Conservation (phyloP, 257 asterid species). For the Forsythia viridissima region DNA sequence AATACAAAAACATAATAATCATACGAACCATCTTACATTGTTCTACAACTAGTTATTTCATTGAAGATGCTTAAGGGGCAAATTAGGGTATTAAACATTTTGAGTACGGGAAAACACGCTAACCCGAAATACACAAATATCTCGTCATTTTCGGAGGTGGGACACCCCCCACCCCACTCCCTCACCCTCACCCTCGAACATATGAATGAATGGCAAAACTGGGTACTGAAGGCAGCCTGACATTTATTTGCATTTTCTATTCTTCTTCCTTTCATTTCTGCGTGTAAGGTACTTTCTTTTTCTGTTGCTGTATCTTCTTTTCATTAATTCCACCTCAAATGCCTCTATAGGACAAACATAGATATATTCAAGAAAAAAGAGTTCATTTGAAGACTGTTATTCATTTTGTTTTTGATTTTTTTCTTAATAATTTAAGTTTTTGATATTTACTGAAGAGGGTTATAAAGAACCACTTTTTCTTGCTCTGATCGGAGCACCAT, state of each 20-base stretch:
- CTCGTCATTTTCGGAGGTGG: background rate
- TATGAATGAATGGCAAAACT: background rate
- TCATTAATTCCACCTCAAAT: background rate
- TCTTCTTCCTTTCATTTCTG: background rate
- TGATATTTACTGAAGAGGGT: background rate
- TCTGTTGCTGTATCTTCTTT: background rate
- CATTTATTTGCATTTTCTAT: background rate
- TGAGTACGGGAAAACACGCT: background rate
- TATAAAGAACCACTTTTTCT: background rate
- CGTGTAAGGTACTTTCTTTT: background rate
- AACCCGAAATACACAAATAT: background rate
- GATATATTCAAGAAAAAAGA: background rate
- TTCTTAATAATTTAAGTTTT: background rate
- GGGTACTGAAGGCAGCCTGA: background rate
- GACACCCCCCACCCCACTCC: background rate
- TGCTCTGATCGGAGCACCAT: background rate
- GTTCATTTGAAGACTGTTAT: background rate
- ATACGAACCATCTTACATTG: too few relatives aligned
- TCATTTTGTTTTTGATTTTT: too few relatives aligned
- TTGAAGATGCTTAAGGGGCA: too few relatives aligned
- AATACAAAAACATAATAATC: too few relatives aligned
- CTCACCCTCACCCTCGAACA: background rate
- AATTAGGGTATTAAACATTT: conserved; percentile 16
- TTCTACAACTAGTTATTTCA: too few relatives aligned
- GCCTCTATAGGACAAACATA: background rate